Conservation (phyloP, 1,284 basidiomycete genomes). For the Coniferiporia sulphurascens region DNA sequence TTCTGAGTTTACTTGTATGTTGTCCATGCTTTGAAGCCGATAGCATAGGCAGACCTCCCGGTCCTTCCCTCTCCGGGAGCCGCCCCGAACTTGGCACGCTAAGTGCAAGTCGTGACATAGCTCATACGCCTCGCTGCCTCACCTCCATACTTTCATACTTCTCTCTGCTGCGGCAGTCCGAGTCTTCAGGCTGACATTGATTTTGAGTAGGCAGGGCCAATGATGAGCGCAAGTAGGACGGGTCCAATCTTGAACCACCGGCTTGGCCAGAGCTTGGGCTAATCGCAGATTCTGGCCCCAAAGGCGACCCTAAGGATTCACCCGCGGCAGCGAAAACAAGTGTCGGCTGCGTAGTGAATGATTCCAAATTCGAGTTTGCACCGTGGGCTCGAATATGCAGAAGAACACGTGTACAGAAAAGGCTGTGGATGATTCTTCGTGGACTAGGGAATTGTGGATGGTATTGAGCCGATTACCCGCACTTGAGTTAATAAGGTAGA, state of each 20-base stretch:
- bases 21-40: too few relatives aligned
- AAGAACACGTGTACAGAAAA: conserved; percentile 38
- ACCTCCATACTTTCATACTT: neutral
- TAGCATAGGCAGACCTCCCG: neutral
- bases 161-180: neutral
- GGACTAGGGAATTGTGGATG: conserved; percentile 25
- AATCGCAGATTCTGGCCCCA: neutral
- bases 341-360: neutral
- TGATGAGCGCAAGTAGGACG: neutral
- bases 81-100: neutral
- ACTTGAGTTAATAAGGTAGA: neutral
- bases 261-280: neutral
- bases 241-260: too few relatives aligned
- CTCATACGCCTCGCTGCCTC: neutral
- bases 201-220: neutral
- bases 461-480: too few relatives aligned
- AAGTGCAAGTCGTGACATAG: neutral
- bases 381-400: conserved; percentile 31
- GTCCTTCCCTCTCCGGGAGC: neutral
- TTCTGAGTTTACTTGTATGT: too few relatives aligned
- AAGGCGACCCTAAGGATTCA: neutral
- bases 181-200: neutral
- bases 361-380: neutral
- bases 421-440: conserved; percentile 39
- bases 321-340: conserved; percentile 3